Percentiles rank a stretch among this genome's conserved stretches.
Evolutionary conservation across 192 early-diverging fungal species (phyloP).

Genomic region (Dissophora ornata): DNA sequence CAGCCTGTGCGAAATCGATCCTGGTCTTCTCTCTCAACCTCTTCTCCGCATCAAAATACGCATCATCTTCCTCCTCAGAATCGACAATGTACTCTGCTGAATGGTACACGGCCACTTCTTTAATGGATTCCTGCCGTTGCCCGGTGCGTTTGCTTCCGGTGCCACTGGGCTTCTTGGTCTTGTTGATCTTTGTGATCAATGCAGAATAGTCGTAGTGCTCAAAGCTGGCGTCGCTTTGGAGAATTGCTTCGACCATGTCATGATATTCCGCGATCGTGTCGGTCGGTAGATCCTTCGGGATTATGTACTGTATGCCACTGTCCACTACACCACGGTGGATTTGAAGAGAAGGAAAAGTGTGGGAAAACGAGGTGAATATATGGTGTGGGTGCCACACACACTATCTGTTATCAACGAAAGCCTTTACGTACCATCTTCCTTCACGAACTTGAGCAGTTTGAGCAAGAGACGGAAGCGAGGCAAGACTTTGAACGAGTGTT

Average conservation of each 20-base stretch:
- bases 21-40: conserved; percentile 6
- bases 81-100: conserved; percentile 60
- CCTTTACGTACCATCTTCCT: conserved; percentile 29
- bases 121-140: conserved; percentile 12
- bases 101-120: conserved; percentile 31
- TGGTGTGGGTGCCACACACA: too few species aligned
- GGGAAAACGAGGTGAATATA: too few species aligned
- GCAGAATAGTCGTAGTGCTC: conserved; percentile 9
- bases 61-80: conserved; percentile 63
- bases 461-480: conserved; percentile 58
- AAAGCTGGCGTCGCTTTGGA: conserved; percentile 23
- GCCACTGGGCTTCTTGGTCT: conserved; percentile 6
- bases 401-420: background rate
- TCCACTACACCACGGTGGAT: too few species aligned
- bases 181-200: conserved; percentile 35
- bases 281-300: conserved; percentile 49
- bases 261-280: conserved; percentile 49
- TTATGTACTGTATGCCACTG: conserved; percentile 37
- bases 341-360: too few species aligned
- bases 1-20: conserved; percentile 11
- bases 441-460: conserved; percentile 49
- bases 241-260: conserved; percentile 46
- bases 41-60: conserved; percentile 55
- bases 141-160: conserved; percentile 17
- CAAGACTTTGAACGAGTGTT: conserved; percentile 29